Percentiles rank a stretch among this genome's conserved stretches.
Conservation (phyloP, 1,284 basidiomycete species). For the Sporisorium scitamineum region DNA sequence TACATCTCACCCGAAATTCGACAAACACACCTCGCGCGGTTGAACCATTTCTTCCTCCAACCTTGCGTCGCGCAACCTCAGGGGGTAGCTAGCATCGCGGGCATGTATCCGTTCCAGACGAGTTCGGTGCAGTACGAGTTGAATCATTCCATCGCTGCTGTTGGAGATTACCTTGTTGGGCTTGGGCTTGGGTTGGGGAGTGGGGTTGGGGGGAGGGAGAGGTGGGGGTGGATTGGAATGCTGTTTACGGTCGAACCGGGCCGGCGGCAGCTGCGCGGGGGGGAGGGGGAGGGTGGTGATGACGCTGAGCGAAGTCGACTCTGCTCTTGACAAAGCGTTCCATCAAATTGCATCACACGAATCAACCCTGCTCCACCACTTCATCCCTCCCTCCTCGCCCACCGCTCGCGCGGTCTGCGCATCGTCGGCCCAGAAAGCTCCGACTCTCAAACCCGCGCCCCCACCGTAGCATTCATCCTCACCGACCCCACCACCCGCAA, state of each 20-base stretch:
- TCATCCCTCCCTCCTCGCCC: slow-evolving; percentile 72
- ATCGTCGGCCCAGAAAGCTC: slow-evolving; percentile 76
- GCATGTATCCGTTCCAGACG: slow-evolving; percentile 77
- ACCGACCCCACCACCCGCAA: slow-evolving; percentile 62
- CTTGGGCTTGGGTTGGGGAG: no score
- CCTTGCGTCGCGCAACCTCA: no score
- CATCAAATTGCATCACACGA: slow-evolving; percentile 72
- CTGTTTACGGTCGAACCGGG: neutral
- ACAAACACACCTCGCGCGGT: slow-evolving; percentile 71
- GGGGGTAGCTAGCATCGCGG: slow-evolving; percentile 66
- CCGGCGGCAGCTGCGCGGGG: neutral
- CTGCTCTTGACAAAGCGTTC: slow-evolving; percentile 59
- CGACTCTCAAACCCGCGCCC: slow-evolving; percentile 71
- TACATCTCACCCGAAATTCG: slow-evolving; percentile 76
- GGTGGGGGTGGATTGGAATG: slow-evolving; percentile 30
- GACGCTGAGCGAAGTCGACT: slow-evolving; percentile 1
- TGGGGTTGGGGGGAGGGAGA: neutral
- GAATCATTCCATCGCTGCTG: slow-evolving; percentile 75
- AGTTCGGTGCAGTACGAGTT: slow-evolving; percentile 76
- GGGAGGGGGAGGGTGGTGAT: neutral
- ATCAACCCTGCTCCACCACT: slow-evolving; percentile 70
- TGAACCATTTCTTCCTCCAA: slow-evolving; percentile 82
- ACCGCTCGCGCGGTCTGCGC: slow-evolving; percentile 71
- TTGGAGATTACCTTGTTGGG: slow-evolving; percentile 77
- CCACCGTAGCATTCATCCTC: slow-evolving; percentile 80